Conservation (phyloP, 2,329 filamentous ascomycete species). For the Alternaria alternata region DNA sequence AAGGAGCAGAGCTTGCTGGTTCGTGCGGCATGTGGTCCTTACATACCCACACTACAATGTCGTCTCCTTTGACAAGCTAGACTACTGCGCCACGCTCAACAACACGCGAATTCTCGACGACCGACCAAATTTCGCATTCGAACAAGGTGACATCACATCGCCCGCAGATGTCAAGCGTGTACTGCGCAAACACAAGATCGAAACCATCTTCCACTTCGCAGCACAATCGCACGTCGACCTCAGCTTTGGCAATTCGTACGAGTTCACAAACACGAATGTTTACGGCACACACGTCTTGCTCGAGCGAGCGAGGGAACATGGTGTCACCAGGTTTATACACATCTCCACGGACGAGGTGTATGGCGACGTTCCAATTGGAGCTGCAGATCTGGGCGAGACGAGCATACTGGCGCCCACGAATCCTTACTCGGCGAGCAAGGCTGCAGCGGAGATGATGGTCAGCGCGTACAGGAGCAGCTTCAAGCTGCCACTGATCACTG, state of each 20-base stretch:
- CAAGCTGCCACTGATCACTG: conserved; percentile 80
- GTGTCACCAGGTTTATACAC: conserved; percentile 78
- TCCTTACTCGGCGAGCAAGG: conserved; percentile 82
- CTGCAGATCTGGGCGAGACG: conserved; percentile 75
- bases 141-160: conserved; percentile 80
- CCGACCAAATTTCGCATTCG: conserved; percentile 77
- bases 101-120: conserved; percentile 75
- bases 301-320: conserved; percentile 76
- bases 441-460: conserved; percentile 85
- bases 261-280: conserved; percentile 83
- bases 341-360: conserved; percentile 88
- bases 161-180: conserved; percentile 74
- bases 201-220: conserved; percentile 84
- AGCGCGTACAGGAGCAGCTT: conserved; percentile 86
- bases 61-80: conserved; percentile 83
- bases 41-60: conserved; percentile 82
- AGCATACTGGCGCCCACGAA: conserved; percentile 82
- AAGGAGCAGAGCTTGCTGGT: conserved; percentile 74
- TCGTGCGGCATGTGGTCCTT: conserved; percentile 77
- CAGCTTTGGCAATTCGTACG: conserved; percentile 83
- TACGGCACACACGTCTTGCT: conserved; percentile 84
- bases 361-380: conserved; percentile 76
- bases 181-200: conserved; percentile 74
- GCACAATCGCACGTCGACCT: conserved; percentile 86
- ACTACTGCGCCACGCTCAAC: conserved; percentile 82